Base-by-base conservation (phyloP, 2,329 filamentous ascomycete genomes). In the Fusarium cyanostomum region DNA sequence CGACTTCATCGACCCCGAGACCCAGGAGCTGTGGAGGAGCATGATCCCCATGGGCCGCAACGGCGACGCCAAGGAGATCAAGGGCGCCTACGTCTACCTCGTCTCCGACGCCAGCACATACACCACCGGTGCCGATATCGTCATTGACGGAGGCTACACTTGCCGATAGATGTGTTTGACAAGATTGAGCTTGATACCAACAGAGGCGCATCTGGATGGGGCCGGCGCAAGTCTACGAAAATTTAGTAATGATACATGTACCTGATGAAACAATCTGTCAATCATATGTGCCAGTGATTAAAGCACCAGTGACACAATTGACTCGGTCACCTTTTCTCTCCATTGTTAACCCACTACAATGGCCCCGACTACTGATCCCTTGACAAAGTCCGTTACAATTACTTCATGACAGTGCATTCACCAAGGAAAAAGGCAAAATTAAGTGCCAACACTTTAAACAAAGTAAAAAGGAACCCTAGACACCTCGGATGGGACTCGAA, bases 31-130 rank as follows among this genome's bases (percentile, higher is more conserved):
- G 61, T 92, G 90, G 90, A 83, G 84, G 71, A 84, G 85, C 71
- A 92, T 92, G 83, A 92, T 90, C 49, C 89, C 89, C 42, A 87
- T 92, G 84, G 88, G 84, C 34, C 80, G 90, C 68, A 86, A 91
- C 71, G 90, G 89, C 5, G 78, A 86, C 50, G 80, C 86, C 2
- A 85, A 88, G 69, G 90, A 93, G 80, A 79, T 92, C 66, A 92
- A 92, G 79, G 89, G 88, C 8, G 89, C 89, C n/a, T 94, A 90
- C 74, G 81, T 94, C 48, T 94, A 92, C 77, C 82, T 94, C 34
- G 86, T 90, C 30, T 89, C 86, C 44, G 90, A 94, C 74, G 91
- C 91, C 5, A 87, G 88, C 56, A 88, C 86, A 37, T 94, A 92
- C 77, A 92, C 88, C 6, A 93, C 91, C 11, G 91, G 86, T 5